A percentile compares a stretch with the other conserved stretches of the same genome.
Conservation (phyloP, 2,329 filamentous ascomycete genomes). For the Hymenoscyphus occultus region DNA sequence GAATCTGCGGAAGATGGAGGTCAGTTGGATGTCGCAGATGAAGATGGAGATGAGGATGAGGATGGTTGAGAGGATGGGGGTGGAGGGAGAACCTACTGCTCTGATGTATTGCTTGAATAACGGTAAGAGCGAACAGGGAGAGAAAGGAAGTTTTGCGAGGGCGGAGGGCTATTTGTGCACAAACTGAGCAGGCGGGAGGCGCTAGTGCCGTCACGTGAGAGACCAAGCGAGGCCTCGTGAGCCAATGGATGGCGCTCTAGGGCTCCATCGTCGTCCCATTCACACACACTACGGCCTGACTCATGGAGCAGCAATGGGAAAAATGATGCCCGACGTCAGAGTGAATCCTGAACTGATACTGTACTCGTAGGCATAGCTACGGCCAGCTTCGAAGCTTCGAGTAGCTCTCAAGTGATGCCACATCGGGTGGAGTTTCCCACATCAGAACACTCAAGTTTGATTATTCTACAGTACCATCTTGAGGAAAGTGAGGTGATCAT, state of each 20-base stretch:
- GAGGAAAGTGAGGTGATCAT: too few species aligned
- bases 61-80: not conserved
- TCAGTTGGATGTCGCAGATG: conserved; percentile 16
- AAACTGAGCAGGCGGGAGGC: not conserved
- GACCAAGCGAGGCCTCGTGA: not conserved
- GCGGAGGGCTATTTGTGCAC: conserved; percentile 1
- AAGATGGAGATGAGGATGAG: conserved; percentile 13
- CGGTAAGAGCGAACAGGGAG: conserved; percentile 32
- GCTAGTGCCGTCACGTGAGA: not conserved
- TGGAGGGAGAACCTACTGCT: conserved; percentile 28
- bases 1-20: conserved; percentile 28
- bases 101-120: conserved; percentile 37
- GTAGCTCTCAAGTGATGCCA: too few species aligned
- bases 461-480: not conserved
- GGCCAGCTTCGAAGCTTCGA: too few species aligned
- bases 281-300: conserved; percentile 3
- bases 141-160: conserved; percentile 9
- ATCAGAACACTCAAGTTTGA: too few species aligned
- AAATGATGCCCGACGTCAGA: conserved; percentile 5
- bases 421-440: too few species aligned
- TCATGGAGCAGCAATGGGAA: not conserved
- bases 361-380: not conserved
- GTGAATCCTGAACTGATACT: not conserved
- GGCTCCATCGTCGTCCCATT: not conserved
- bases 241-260: conserved; percentile 1